Conservation (phyloP, 2,329 filamentous ascomycete genomes). For the Alternaria metachromatica region DNA sequence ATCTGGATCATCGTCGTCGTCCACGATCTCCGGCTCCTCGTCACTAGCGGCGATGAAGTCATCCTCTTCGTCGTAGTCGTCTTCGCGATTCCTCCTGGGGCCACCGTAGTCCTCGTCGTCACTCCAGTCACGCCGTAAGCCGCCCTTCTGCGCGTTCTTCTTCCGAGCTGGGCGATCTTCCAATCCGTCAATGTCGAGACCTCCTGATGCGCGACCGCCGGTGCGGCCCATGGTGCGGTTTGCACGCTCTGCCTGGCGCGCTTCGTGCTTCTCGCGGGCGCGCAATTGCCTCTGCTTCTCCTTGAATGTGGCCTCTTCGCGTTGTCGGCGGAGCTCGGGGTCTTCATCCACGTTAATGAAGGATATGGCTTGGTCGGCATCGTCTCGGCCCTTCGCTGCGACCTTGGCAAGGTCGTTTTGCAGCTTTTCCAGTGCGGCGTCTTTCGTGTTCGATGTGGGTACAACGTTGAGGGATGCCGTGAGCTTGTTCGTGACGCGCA, state of each 20-base stretch:
- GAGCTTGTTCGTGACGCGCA: constrained; percentile 78
- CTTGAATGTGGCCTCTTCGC: constrained; percentile 77
- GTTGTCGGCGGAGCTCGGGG: constrained; percentile 75
- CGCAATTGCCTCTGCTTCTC: constrained; percentile 70
- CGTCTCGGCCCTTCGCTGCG: constrained; percentile 56
- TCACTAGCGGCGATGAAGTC: constrained; percentile 80
- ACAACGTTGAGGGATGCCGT: constrained; percentile 74
- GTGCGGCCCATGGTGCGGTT: constrained; percentile 58
- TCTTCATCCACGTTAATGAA: constrained; percentile 75
- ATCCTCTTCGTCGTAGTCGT: constrained; percentile 81
- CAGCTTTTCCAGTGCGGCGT: constrained; percentile 73
- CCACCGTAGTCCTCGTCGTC: constrained; percentile 81
- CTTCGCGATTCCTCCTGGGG: constrained; percentile 64
- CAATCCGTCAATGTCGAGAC: constrained; percentile 61
- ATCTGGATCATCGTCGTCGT: constrained; percentile 63
- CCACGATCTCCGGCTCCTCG: constrained; percentile 70
- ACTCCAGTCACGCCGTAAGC: constrained; percentile 60
- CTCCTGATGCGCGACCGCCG: constrained; percentile 61
- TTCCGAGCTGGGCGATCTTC: constrained; percentile 60
- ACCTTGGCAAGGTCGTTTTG: constrained; percentile 71
- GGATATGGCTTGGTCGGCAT: constrained; percentile 62
- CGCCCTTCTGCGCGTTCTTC: constrained; percentile 41
- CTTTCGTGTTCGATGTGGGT: constrained; percentile 70
- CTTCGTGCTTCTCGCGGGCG: constrained; percentile 70
- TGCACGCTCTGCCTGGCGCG: constrained; percentile 66